These are phyloP conservation scores for Serendipita sp. DNA, from an alignment of 768 basidiomycete genomes.

Conservation along the genomic window DNA sequence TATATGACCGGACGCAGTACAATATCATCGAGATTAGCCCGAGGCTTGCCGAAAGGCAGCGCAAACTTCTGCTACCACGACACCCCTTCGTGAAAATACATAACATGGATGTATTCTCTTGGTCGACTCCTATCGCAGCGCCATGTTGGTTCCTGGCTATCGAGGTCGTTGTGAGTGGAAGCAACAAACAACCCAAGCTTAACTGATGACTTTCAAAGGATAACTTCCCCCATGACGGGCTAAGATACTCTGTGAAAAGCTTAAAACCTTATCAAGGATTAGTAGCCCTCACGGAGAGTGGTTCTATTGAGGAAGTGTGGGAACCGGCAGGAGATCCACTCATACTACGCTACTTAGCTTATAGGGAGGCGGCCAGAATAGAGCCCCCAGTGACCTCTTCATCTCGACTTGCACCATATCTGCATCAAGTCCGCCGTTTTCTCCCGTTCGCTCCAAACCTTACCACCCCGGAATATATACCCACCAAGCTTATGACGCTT, in stretches of 20 bases:
- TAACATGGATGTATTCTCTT: constrained; percentile 75
- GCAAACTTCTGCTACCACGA: constrained; percentile 38
- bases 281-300: constrained; percentile 59
- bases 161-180: constrained; percentile 73
- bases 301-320: constrained; percentile 76
- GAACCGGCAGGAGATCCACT: constrained; percentile 74
- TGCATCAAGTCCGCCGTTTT: constrained; percentile 49
- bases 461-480: constrained; percentile 75
- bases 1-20: constrained; percentile 86
- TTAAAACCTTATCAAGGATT: constrained; percentile 72
- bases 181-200: constrained; percentile 5
- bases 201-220: constrained; percentile 34
- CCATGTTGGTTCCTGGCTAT: constrained; percentile 89
- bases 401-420: constrained; percentile 34
- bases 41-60: constrained; percentile 59
- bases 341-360: constrained; percentile 57
- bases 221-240: constrained; percentile 91
- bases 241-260: constrained; percentile 74
- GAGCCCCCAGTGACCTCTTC: constrained; percentile 40
- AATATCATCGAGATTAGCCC: constrained; percentile 89
- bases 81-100: constrained; percentile 56
- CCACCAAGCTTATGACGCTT: constrained; percentile 77
- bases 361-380: constrained; percentile 45
- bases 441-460: constrained; percentile 88
- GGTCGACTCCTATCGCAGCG: constrained; percentile 56